phyloP scores from a whole-genome alignment of 192 early-diverging fungal species.

The Coemansia sp. region DNA sequence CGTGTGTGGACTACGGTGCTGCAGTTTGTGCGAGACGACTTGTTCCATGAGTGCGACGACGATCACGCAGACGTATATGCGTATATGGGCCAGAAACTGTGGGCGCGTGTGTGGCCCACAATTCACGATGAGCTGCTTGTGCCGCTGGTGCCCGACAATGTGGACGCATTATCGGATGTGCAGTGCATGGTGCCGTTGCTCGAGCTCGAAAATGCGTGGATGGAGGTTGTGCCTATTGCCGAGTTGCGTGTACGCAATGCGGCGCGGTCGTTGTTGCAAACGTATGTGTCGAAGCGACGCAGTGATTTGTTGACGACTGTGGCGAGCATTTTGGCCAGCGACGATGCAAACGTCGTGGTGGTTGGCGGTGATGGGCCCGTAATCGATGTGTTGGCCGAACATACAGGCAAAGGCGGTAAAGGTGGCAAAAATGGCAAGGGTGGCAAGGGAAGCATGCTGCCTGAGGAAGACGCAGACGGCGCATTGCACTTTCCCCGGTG shows the following conservation, averaged over 20 bases:
- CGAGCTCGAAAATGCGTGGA: constrained; percentile 41
- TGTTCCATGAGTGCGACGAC: constrained; percentile 42
- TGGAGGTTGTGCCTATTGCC: constrained; percentile 24
- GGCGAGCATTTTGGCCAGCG: constrained; percentile 27
- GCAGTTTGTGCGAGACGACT: constrained; percentile 32
- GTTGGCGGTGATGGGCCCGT: constrained; percentile 34
- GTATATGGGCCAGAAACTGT: constrained; percentile 32
- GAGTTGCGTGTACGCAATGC: constrained; percentile 21
- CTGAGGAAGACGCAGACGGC: constrained; percentile 8
- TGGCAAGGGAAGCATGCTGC: constrained; percentile 11
- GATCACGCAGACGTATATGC: constrained; percentile 35
- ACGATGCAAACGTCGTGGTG: constrained; percentile 33
- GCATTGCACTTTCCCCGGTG: constrained; percentile 32
- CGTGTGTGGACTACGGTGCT: constrained; percentile 38
- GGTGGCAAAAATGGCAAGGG: background rate
- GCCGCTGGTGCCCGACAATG: constrained; percentile 23
- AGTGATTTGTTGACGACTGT: constrained; percentile 38
- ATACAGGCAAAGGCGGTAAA: background rate
- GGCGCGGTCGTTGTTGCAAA: constrained; percentile 29
- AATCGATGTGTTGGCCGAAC: constrained; percentile 15
- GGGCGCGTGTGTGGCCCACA: constrained; percentile 25
- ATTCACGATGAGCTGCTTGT: constrained; percentile 21
- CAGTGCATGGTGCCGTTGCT: constrained; percentile 31
- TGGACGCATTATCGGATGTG: constrained; percentile 22
- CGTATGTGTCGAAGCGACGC: constrained; percentile 31